Conservation (phyloP, 306 rosid genomes). For the Medicago arabica region DNA sequence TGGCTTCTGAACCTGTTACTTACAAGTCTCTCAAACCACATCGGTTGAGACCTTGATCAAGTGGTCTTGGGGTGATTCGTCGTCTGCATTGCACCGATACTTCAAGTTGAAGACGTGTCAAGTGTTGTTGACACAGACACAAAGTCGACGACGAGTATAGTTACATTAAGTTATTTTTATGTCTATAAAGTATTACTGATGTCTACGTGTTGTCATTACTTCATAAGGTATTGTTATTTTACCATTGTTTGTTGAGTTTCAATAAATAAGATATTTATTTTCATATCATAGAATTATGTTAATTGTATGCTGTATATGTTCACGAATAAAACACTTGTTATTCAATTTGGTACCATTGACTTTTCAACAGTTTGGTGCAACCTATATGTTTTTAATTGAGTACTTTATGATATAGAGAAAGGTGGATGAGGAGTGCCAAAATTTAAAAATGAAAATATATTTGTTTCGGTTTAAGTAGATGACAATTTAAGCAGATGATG, state of each 20-base stretch:
- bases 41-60: constrained; percentile 36
- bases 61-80: not conserved
- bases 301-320: not conserved
- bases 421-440: not conserved
- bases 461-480: not conserved
- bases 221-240: not conserved
- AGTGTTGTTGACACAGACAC: not conserved
- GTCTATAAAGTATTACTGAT: not conserved
- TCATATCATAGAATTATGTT: not conserved
- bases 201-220: not conserved
- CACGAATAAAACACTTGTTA: constrained; percentile 29
- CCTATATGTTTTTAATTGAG: not conserved
- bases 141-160: not conserved
- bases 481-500: not conserved
- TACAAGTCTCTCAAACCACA: constrained; percentile 54
- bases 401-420: not conserved
- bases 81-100: too few species aligned
- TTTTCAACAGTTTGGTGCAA: not conserved
- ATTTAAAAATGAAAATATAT: not conserved
- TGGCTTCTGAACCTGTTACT: constrained; percentile 46
- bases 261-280: not conserved
- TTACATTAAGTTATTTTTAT: not conserved
- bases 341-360: constrained; percentile 14
- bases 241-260: not conserved
- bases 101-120: not conserved